A percentile compares a stretch with the other conserved stretches of the same genome.
Evolutionary conservation across 352 stramenopile genomes (phyloP).

Genomic region (Globisporangium radiosum): DNA sequence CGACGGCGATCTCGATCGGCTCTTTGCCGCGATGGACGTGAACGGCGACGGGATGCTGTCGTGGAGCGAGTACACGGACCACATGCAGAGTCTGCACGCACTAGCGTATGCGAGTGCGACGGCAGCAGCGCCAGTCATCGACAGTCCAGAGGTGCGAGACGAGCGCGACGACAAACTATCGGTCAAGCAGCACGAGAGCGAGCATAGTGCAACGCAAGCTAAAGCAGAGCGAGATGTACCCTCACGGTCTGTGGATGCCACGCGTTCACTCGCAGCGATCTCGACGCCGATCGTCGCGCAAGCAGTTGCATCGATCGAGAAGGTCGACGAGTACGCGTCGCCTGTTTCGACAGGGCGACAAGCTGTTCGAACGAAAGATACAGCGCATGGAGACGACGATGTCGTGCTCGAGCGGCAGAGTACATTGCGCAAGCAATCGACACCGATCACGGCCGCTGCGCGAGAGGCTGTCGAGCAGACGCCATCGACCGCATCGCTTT

Average conservation of each 20-base stretch:
- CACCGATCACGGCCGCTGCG: background rate
- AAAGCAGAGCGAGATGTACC: background rate
- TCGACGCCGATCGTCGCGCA: background rate
- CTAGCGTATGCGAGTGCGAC: constrained; percentile 27
- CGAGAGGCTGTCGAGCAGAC: background rate
- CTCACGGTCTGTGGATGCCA: background rate
- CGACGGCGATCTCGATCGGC: constrained; percentile 29
- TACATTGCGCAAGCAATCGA: background rate
- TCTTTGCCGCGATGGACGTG: constrained; percentile 41
- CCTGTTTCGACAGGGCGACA: background rate
- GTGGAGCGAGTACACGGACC: constrained; percentile 43
- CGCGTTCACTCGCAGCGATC: background rate
- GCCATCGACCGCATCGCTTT: background rate
- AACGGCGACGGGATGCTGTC: constrained; percentile 45
- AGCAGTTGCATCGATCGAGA: background rate
- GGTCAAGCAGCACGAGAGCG: constrained; percentile 4
- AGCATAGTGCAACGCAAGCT: constrained; percentile 2
- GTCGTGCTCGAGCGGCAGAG: background rate
- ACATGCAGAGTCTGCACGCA: constrained; percentile 42
- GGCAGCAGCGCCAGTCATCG: background rate
- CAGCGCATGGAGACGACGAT: background rate
- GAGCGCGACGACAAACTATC: background rate
- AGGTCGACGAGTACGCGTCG: constrained; percentile 10
- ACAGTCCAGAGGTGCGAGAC: background rate
- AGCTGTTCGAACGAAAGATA: background rate